phyloP scores from a whole-genome alignment of 23 red algal genomes.

The Gracilaria domingensis region DNA sequence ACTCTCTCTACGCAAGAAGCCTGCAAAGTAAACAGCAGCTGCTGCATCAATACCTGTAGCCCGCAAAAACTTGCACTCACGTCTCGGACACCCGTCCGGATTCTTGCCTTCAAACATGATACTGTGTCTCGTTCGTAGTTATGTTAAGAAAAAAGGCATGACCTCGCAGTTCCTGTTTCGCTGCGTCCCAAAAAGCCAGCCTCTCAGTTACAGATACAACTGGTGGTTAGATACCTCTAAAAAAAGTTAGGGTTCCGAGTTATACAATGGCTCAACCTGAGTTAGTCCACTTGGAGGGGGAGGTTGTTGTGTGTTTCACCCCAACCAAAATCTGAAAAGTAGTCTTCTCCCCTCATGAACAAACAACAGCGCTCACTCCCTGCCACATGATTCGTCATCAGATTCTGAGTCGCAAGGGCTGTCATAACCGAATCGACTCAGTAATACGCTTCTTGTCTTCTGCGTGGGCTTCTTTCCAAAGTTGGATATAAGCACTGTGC shows the following conservation, averaged over 20 bases:
- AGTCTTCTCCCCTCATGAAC: too few relatives aligned
- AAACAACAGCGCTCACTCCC: conserved; percentile 24
- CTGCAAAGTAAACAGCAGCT: neutral
- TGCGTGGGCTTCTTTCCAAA: conserved; percentile 75
- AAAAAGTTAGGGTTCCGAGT: neutral
- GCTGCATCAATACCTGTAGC: neutral
- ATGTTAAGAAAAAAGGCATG: neutral
- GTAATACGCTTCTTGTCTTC: conserved; percentile 59
- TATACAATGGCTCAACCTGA: neutral
- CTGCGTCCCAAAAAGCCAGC: neutral
- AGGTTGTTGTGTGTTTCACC: too few relatives aligned
- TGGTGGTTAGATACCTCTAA: neutral
- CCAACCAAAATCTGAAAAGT: too few relatives aligned
- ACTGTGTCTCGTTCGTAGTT: neutral
- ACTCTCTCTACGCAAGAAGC: neutral
- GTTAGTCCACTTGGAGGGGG: neutral
- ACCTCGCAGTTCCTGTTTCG: neutral
- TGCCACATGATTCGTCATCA: conserved; percentile 64
- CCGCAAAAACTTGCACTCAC: neutral
- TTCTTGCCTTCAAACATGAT: neutral
- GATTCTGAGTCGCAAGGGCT: conserved; percentile 67
- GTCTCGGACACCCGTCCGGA: neutral
- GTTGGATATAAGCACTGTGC: conserved; percentile 65
- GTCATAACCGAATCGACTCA: conserved; percentile 67
- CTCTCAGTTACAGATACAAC: neutral